These are phyloP conservation scores for Tulasnella sp. DNA, from an alignment of 768 basidiomycete species.

Conservation along the genomic window DNA sequence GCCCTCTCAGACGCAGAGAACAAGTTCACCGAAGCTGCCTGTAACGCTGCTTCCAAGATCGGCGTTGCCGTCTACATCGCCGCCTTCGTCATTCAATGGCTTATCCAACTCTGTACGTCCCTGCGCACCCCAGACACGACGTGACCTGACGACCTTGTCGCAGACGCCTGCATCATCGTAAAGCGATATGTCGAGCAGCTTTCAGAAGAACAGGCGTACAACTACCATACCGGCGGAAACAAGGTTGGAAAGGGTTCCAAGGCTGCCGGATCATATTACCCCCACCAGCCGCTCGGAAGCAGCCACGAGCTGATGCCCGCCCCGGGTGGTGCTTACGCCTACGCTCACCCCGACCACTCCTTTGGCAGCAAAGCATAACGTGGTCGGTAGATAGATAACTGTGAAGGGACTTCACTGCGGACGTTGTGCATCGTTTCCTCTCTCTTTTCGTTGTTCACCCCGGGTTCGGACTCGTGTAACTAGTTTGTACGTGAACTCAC, in stretches of 20 bases:
- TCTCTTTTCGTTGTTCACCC: too few species aligned
- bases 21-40: not conserved
- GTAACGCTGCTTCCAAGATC: slow-evolving; percentile 4
- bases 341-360: slow-evolving; percentile 6
- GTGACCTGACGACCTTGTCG: not conserved
- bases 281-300: slow-evolving; percentile 13
- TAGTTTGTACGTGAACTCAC: too few species aligned
- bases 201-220: slow-evolving; percentile 9
- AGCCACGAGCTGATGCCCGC: slow-evolving; percentile 11
- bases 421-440: too few species aligned
- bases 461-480: too few species aligned
- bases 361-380: slow-evolving; percentile 11
- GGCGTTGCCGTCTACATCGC: slow-evolving; percentile 7
- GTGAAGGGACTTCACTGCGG: too few species aligned
- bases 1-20: not conserved
- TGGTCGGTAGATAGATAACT: too few species aligned
- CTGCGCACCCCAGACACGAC: not conserved
- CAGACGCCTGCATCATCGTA: slow-evolving; percentile 14
- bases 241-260: not conserved
- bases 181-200: slow-evolving; percentile 16
- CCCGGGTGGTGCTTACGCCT: slow-evolving; percentile 2
- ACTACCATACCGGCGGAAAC: slow-evolving; percentile 5
- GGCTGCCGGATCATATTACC: slow-evolving; percentile 3
- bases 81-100: not conserved
- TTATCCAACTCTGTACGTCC: slow-evolving; percentile 13